A percentile compares a stretch with the other conserved stretches of the same genome.
Evolutionary conservation across 768 basidiomycete species (phyloP).

Genomic region (Tylopilus vinaceipallidus): DNA sequence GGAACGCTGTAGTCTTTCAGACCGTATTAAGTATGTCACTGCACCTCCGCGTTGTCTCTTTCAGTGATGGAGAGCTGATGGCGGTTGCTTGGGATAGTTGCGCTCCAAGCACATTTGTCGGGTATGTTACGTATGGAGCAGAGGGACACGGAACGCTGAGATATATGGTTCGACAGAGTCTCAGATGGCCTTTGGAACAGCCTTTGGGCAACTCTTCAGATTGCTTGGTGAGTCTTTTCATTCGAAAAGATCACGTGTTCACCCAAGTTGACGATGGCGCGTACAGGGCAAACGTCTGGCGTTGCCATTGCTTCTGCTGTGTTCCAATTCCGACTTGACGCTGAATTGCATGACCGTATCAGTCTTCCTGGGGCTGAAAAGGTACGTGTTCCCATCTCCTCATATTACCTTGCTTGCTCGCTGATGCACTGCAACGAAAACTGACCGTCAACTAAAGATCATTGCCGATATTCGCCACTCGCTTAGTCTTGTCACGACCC

Average conservation of each 20-base stretch:
- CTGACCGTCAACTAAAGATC: slow-evolving; percentile 2
- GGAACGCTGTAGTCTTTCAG: slow-evolving; percentile 20
- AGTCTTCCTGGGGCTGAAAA: slow-evolving; percentile 9
- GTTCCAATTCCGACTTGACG: slow-evolving; percentile 17
- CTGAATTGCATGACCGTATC: slow-evolving; percentile 15
- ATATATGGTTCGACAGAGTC: slow-evolving; percentile 6
- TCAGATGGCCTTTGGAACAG: slow-evolving; percentile 23
- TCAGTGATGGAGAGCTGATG: not conserved
- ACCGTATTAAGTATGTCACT: slow-evolving; percentile 14
- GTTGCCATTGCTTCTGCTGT: slow-evolving; percentile 23
- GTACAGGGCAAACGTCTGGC: slow-evolving; percentile 21
- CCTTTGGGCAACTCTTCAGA: slow-evolving; percentile 24
- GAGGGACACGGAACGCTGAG: not conserved
- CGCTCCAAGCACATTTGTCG: slow-evolving; percentile 6
- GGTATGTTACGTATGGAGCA: not conserved
- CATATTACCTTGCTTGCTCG: no score
- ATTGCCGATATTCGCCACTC: slow-evolving; percentile 21
- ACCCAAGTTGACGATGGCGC: no score
- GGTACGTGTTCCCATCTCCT: not conserved
- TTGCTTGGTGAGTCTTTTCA: slow-evolving; percentile 15
- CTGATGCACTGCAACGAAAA: no score
- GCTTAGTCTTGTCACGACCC: slow-evolving; percentile 9
- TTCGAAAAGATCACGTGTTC: no score
- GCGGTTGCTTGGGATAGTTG: not conserved
- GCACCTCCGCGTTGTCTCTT: not conserved